These are phyloP conservation scores for Xylariomycetidae sp. DNA, from an alignment of 2,329 filamentous ascomycete genomes.

Conservation along the genomic window DNA sequence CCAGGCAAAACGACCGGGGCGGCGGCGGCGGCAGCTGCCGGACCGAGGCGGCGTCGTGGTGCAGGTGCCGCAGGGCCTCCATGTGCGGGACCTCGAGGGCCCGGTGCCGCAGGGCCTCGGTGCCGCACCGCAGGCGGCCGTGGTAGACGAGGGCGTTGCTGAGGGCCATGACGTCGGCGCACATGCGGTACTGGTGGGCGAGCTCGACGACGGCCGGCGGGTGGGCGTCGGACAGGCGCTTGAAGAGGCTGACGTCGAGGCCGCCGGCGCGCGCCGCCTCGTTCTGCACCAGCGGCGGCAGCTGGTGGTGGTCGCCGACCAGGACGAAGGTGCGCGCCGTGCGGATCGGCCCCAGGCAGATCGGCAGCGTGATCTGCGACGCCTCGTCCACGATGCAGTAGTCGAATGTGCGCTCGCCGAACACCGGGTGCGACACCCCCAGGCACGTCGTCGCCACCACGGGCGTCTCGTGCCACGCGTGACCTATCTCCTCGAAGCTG, in stretches of 20 bases:
- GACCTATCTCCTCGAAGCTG: slow-evolving; percentile 76
- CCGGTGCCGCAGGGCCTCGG: slow-evolving; percentile 62
- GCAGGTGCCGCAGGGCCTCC: slow-evolving; percentile 46
- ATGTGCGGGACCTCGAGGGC: slow-evolving; percentile 65
- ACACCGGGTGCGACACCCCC: slow-evolving; percentile 82
- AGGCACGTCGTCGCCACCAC: slow-evolving; percentile 95
- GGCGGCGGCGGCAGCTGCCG: slow-evolving; percentile 22
- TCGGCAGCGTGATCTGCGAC: slow-evolving; percentile 92
- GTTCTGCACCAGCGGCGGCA: slow-evolving; percentile 90
- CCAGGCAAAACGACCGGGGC: slow-evolving; percentile 50
- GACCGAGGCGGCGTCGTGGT: slow-evolving; percentile 48
- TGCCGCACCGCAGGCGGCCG: slow-evolving; percentile 87
- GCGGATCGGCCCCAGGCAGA: slow-evolving; percentile 88
- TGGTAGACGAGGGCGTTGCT: slow-evolving; percentile 91
- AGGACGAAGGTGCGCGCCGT: slow-evolving; percentile 91
- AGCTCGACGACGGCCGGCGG: slow-evolving; percentile 84
- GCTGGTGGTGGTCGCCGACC: slow-evolving; percentile 93
- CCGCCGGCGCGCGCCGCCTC: slow-evolving; percentile 80
- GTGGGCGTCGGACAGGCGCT: slow-evolving; percentile 82
- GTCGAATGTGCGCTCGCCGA: slow-evolving; percentile 85
- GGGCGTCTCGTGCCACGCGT: slow-evolving; percentile 76
- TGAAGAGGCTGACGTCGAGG: slow-evolving; percentile 89
- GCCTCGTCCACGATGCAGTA: slow-evolving; percentile 99
- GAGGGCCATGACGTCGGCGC: slow-evolving; percentile 89
- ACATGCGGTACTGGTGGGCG: slow-evolving; percentile 98